Percentiles rank a stretch among this genome's conserved stretches.
Conservation (phyloP, 345 rosid species). For the Eucalyptus sp. region DNA sequence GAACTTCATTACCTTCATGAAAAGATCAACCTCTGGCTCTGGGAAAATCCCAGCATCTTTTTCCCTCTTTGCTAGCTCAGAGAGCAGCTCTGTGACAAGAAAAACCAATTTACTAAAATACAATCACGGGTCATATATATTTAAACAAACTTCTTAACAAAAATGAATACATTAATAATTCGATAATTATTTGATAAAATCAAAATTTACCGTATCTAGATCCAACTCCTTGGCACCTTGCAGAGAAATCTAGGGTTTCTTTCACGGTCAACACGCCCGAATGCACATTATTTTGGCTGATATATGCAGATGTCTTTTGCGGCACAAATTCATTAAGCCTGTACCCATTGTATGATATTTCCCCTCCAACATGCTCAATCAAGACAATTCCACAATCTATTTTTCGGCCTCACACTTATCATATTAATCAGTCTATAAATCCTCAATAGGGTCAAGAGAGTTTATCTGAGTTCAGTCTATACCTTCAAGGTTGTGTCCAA, state of each 20-base stretch:
- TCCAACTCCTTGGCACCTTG: constrained; percentile 87
- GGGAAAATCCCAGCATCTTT: constrained; percentile 69
- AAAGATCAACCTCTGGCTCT: constrained; percentile 76
- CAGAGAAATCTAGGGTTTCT: constrained; percentile 89
- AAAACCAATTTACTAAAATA: neutral
- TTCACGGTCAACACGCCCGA: constrained; percentile 78
- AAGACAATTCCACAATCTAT: neutral
- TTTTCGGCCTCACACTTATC: neutral
- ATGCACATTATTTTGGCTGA: constrained; percentile 84
- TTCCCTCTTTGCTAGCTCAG: constrained; percentile 70
- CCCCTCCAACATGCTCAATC: constrained; percentile 47
- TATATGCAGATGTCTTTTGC: constrained; percentile 77
- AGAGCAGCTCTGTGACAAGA: constrained; percentile 32
- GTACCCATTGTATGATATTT: constrained; percentile 62
- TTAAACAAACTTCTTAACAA: neutral
- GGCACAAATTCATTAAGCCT: constrained; percentile 56
- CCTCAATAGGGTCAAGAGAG: neutral
- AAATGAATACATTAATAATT: neutral
- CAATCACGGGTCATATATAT: neutral
- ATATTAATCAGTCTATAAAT: too few relatives aligned
- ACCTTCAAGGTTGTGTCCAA: constrained; percentile 61
- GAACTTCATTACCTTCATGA: constrained; percentile 46
- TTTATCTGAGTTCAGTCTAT: neutral
- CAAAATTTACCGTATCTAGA: constrained; percentile 49
- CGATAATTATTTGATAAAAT: neutral